phyloP scores from a whole-genome alignment of 2,329 filamentous ascomycete species.

The Calonectria hawksworthii region DNA sequence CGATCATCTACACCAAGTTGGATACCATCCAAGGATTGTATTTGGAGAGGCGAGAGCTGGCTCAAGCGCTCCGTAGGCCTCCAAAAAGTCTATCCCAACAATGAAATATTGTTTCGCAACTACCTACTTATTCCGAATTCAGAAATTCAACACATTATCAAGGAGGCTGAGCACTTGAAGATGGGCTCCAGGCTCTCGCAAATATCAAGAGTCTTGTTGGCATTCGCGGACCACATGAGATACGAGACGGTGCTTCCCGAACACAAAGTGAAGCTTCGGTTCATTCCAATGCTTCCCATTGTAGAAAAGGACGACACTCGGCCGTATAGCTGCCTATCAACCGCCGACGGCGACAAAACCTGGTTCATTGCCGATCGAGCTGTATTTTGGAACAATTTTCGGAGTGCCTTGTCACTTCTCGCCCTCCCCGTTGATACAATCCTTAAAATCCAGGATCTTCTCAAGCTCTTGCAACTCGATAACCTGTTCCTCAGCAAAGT shows the following conservation, averaged over 20 bases:
- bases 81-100: conserved; percentile 8
- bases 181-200: neutral
- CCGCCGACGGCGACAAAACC: neutral
- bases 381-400: neutral
- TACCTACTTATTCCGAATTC: neutral
- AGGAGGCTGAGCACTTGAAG: conserved; percentile 1
- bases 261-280: neutral
- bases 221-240: neutral
- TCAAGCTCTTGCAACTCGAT: neutral
- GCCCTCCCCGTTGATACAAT: conserved; percentile 1
- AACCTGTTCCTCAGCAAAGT: conserved; percentile 2
- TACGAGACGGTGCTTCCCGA: neutral
- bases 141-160: conserved; percentile 9
- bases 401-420: conserved; percentile 1
- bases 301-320: neutral
- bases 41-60: conserved; percentile 23
- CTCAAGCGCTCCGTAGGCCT: conserved; percentile 6
- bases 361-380: conserved; percentile 20
- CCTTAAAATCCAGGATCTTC: neutral
- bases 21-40: neutral
- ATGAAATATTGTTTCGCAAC: conserved; percentile 17
- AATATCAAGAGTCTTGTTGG: neutral
- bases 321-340: conserved; percentile 10
- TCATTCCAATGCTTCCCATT: conserved; percentile 10
- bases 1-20: neutral